Base-by-base conservation (phyloP, 805 yeast genomes). In the Wickerhamomyces strasburgensis region DNA sequence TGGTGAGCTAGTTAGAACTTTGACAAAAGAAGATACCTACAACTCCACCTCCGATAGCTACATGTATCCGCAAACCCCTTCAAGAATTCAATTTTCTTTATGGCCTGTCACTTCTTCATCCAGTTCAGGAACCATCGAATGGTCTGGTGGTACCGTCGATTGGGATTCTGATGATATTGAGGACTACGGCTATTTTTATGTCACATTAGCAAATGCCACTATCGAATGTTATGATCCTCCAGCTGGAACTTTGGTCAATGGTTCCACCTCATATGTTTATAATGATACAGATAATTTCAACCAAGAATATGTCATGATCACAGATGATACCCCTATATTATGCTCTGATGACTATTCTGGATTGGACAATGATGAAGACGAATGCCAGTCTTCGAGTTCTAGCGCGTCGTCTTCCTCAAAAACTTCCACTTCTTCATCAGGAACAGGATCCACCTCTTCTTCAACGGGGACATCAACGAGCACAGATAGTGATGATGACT, bases 121-220 rank as follows among this genome's bases (percentile, higher is more conserved):
- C 51, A 74, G 72, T 16, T 46, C 52, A 19, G 89, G 89, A 67
- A 81, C 88, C 11, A 68, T 74, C 43, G 82, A 70, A 39, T 88
- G 89, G 89, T 84, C 95, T 26, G 96, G 96, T 63, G 97, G 97
- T 64, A 67, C 46, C 19, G 77, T 89, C 43, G 68, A 85, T 65
- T 89, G 97, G 97, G 62, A 81, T 58, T 72, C 89, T 11, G 57
- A 68, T 3, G 96, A 87, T 60, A 73, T 88, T 40, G 52, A 67
- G 42, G 66, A 82, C 39, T 74, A 80, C 35, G 96, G 97, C n/a
- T 89, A 88, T 66, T 81, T 75, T 65, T 86, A 78, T 57, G 79
- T 84, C 19, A 68, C 73, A 40, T 51, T 89, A 32, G 67, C 78
- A 51, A 69, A 72, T 31, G 67, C 86, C 26, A 66, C 70, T 13